Evolutionary conservation across 257 asterid species (phyloP).

Genomic region (Avicennia marina): DNA sequence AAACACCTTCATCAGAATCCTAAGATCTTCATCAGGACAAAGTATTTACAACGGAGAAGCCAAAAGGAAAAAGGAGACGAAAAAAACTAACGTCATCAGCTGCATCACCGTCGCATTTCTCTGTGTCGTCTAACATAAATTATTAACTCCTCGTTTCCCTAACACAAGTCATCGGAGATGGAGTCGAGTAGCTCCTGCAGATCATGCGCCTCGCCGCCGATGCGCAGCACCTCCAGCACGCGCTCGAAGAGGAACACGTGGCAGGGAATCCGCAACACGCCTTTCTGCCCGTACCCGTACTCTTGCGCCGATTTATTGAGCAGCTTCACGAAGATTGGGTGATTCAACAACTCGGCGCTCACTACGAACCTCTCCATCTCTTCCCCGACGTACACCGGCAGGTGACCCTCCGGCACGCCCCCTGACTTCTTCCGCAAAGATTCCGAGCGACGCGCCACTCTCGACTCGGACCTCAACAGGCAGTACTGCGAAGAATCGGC

Average conservation of each 20-base stretch:
- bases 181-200: constrained; percentile 37
- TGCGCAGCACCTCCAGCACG: constrained; percentile 43
- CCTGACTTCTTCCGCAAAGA: constrained; percentile 16
- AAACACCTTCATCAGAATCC: constrained; percentile 6
- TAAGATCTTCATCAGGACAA: too few relatives aligned
- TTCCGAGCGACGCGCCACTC: constrained; percentile 12
- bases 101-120: neutral
- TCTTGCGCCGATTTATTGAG: constrained; percentile 48
- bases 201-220: constrained; percentile 33
- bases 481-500: constrained; percentile 45
- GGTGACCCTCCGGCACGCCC: constrained; percentile 50
- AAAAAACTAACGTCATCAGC: neutral
- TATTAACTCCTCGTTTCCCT: neutral
- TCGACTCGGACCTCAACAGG: constrained; percentile 29
- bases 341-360: constrained; percentile 47
- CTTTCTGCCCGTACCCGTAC: constrained; percentile 53
- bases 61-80: neutral
- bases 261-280: constrained; percentile 55
- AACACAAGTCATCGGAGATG: constrained; percentile 13
- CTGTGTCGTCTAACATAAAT: neutral
- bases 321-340: constrained; percentile 42
- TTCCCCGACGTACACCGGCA: constrained; percentile 60
- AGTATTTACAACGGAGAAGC: constrained; percentile 13
- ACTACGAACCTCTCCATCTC: constrained; percentile 60
- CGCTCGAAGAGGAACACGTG: constrained; percentile 48